A percentile compares a stretch with the other conserved stretches of the same genome.
Conservation (phyloP, 1,284 basidiomycete species). For the Cutaneotrichosporon arboriforme region DNA sequence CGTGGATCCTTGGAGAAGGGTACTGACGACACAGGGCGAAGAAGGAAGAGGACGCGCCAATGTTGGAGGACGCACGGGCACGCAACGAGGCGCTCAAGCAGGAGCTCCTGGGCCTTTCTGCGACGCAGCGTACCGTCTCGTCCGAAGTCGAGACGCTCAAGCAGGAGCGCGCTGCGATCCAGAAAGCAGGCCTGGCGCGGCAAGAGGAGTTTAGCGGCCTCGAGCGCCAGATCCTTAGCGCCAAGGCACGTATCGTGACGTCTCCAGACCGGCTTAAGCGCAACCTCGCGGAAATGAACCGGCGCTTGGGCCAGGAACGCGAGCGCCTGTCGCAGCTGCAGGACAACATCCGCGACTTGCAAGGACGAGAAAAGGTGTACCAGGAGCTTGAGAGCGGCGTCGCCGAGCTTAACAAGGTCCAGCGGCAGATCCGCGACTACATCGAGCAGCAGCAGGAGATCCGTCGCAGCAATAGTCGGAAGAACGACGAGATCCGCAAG, state of each 20-base stretch:
- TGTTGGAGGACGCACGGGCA: constrained; percentile 57
- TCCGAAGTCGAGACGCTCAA: constrained; percentile 59
- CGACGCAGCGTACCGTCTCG: constrained; percentile 55
- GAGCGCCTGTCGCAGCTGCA: constrained; percentile 57
- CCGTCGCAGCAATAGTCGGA: constrained; percentile 58
- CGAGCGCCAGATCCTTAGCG: constrained; percentile 52
- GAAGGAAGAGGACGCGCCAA: constrained; percentile 64
- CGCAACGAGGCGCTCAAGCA: constrained; percentile 61
- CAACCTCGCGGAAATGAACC: constrained; percentile 66
- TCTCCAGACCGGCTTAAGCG: constrained; percentile 78
- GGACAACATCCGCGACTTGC: constrained; percentile 66
- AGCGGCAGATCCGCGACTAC: constrained; percentile 50
- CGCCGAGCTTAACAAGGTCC: constrained; percentile 56
- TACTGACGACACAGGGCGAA: constrained; percentile 53
- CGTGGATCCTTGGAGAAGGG: constrained; percentile 37
- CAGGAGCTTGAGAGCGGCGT: constrained; percentile 63
- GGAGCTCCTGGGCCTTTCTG: constrained; percentile 59
- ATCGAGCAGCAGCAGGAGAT: constrained; percentile 54
- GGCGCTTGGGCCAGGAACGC: constrained; percentile 59
- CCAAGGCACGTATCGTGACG: constrained; percentile 69
- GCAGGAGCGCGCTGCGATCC: constrained; percentile 49
- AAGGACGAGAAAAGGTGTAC: constrained; percentile 64
- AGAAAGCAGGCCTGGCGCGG: not conserved
- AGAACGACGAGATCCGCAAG: constrained; percentile 46
- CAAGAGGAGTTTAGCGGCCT: constrained; percentile 12